A percentile compares a stretch with the other conserved stretches of the same genome.
These are phyloP conservation scores for Penstemon newberryi DNA, from an alignment of 257 asterid genomes.

Conservation along the genomic window DNA sequence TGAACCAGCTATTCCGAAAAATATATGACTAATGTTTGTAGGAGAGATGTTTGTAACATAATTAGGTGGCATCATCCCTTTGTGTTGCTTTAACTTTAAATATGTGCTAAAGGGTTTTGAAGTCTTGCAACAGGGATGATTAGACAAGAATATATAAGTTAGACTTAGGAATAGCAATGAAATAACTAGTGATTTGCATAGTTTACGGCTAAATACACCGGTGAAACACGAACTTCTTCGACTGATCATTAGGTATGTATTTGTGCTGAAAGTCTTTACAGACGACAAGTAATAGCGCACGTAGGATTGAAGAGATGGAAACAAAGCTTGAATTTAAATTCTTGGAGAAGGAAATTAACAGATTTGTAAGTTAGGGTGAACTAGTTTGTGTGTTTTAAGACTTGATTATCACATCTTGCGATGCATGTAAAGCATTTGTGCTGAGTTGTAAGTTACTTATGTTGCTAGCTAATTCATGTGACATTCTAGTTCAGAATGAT, in stretches of 20 bases:
- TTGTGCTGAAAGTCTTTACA: neutral
- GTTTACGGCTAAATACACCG: neutral
- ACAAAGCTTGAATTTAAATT: neutral
- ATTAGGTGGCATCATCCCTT: neutral
- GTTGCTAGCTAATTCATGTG: slow-evolving; percentile 20
- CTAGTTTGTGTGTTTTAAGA: neutral
- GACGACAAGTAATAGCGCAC: slow-evolving; percentile 4
- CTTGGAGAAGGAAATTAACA: neutral
- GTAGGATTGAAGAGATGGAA: neutral
- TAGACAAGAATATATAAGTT: slow-evolving; percentile 24
- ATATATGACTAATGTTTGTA: slow-evolving; percentile 34
- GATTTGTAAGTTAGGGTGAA: neutral
- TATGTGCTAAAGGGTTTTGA: neutral
- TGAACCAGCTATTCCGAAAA: slow-evolving; percentile 38
- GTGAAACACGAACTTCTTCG: slow-evolving; percentile 12
- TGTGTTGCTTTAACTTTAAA: slow-evolving; percentile 6
- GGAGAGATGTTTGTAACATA: slow-evolving; percentile 1
- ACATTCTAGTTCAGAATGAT: too few relatives aligned
- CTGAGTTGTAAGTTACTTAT: too few relatives aligned
- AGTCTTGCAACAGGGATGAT: slow-evolving; percentile 23
- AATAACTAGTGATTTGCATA: slow-evolving; percentile 26
- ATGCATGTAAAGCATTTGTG: too few relatives aligned
- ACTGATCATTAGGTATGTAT: slow-evolving; percentile 10
- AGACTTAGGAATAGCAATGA: slow-evolving; percentile 14
- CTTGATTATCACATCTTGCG: neutral